Conservation (phyloP, 768 basidiomycete species). For the Amyloporia xantha region DNA sequence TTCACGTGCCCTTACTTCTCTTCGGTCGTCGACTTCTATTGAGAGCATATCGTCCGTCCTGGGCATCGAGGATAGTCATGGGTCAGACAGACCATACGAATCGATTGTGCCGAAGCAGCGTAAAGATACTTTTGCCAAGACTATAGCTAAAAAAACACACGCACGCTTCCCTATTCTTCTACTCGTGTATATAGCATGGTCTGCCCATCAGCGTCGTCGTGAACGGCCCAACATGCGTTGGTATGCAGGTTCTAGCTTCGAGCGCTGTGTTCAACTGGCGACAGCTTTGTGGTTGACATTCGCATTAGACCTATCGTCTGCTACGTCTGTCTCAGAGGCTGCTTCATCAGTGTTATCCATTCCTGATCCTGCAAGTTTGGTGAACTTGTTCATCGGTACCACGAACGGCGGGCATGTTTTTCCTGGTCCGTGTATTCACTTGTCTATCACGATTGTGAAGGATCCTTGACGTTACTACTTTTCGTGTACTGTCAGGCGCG, state of each 20-base stretch:
- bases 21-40: background rate
- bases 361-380: conserved; percentile 25
- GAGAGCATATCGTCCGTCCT: background rate
- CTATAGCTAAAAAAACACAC: background rate
- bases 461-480: background rate
- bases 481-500: conserved; percentile 34
- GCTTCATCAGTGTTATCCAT: conserved; percentile 4
- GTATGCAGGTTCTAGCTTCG: background rate
- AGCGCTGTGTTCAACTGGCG: background rate
- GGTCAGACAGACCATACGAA: background rate
- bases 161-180: background rate
- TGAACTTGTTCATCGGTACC: conserved; percentile 59
- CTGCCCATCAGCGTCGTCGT: background rate
- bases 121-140: background rate
- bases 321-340: too few species aligned
- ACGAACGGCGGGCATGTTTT: conserved; percentile 61
- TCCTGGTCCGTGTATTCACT: conserved; percentile 36
- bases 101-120: background rate
- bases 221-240: background rate
- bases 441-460: too few species aligned
- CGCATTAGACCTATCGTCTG: background rate
- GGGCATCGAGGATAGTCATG: background rate
- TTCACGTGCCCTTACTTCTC: background rate
- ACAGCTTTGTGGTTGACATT: background rate
- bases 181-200: background rate